phyloP scores from a whole-genome alignment of 192 early-diverging fungal genomes.

The Funneliformis geosporum region DNA sequence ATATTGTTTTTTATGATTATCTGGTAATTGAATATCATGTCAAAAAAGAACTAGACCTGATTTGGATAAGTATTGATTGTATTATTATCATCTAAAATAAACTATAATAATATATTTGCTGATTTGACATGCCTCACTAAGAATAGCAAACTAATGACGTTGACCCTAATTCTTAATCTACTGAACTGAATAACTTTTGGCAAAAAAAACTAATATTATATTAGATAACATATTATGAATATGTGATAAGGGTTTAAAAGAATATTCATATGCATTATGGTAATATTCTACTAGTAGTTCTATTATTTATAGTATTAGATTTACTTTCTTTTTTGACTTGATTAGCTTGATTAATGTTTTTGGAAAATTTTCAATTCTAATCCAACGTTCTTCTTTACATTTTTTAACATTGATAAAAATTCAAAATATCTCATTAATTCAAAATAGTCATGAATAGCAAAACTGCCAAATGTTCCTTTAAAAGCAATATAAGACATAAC shows the following conservation, averaged over 20 bases:
- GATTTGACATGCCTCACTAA: background rate
- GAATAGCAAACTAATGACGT: background rate
- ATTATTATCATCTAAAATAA: background rate
- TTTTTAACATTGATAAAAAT: background rate
- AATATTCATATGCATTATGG: background rate
- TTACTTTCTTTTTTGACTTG: background rate
- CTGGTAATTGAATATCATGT: background rate
- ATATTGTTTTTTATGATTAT: background rate
- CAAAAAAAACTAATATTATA: background rate
- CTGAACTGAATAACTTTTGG: too few relatives aligned
- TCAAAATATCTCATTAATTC: background rate
- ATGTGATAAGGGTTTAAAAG: background rate
- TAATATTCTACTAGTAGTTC: background rate
- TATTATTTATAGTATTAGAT: background rate
- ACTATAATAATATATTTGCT: background rate
- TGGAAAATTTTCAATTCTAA: background rate
- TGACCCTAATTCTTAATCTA: too few relatives aligned
- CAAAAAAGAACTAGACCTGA: background rate
- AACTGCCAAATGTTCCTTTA: background rate
- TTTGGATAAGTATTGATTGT: background rate
- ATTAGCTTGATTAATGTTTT: background rate
- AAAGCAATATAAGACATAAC: background rate
- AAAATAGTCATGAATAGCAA: background rate
- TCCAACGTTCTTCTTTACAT: background rate
- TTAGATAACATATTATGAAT: background rate